Evolutionary conservation across 192 early-diverging fungal species (phyloP).

Genomic region (Mortierella hygrophila): DNA sequence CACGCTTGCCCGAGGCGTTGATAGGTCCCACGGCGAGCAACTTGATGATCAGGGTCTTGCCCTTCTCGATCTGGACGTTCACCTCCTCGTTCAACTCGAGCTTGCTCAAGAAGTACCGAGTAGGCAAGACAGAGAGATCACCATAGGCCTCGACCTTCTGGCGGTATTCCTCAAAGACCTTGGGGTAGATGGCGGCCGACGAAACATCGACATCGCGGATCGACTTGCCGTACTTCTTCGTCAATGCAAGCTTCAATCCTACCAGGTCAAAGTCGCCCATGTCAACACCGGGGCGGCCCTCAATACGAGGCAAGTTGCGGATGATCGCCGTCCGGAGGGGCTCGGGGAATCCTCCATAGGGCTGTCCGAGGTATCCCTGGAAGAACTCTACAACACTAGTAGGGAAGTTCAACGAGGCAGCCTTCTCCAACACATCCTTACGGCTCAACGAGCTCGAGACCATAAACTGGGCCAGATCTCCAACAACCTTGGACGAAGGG

Average conservation of each 20-base stretch:
- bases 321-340: constrained; percentile 88
- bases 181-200: constrained; percentile 92
- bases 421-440: constrained; percentile 82
- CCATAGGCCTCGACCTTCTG: constrained; percentile 81
- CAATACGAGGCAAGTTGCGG: constrained; percentile 78
- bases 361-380: constrained; percentile 95
- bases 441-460: constrained; percentile 87
- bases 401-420: constrained; percentile 90
- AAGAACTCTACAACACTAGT: constrained; percentile 96
- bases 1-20: constrained; percentile 79
- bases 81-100: constrained; percentile 92
- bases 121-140: constrained; percentile 91
- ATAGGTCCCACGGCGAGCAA: constrained; percentile 90
- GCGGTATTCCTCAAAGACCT: constrained; percentile 91
- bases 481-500: constrained; percentile 97
- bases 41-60: constrained; percentile 92
- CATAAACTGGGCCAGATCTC: constrained; percentile 98
- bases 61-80: constrained; percentile 86
- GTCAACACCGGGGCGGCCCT: constrained; percentile 87
- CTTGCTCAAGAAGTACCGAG: constrained; percentile 90
- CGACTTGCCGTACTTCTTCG: constrained; percentile 84
- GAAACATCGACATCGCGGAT: constrained; percentile 91
- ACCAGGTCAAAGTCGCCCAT: constrained; percentile 85
- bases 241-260: constrained; percentile 77
- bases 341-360: constrained; percentile 96